phyloP scores from a whole-genome alignment of 257 asterid species.

The Ajuga chamaepitys region DNA sequence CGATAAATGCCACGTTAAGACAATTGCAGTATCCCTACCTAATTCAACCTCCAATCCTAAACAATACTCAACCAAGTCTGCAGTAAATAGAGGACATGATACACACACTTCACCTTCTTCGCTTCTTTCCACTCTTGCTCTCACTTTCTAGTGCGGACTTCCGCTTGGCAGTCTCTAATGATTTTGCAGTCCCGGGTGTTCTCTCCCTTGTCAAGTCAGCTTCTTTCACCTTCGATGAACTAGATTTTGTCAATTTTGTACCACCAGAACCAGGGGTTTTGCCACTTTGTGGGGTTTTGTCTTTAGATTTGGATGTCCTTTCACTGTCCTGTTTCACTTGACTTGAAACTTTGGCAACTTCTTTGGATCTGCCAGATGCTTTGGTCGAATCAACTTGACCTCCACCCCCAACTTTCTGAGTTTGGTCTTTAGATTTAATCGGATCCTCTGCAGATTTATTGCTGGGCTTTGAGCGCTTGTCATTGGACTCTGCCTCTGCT shows the following conservation, averaged over 20 bases:
- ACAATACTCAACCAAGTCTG: slow-evolving; percentile 12
- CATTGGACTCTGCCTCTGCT: slow-evolving; percentile 33
- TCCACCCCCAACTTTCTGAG: slow-evolving; percentile 29
- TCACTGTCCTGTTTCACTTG: slow-evolving; percentile 42
- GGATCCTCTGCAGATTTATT: slow-evolving; percentile 35
- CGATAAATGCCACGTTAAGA: neutral
- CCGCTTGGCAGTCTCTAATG: slow-evolving; percentile 33
- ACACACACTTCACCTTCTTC: slow-evolving; percentile 31
- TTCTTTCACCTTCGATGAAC: slow-evolving; percentile 53
- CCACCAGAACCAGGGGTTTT: slow-evolving; percentile 30
- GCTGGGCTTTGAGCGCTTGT: slow-evolving; percentile 30
- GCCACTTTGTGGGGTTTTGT: slow-evolving; percentile 37
- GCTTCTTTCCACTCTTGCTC: slow-evolving; percentile 49
- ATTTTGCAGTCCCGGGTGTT: slow-evolving; percentile 24
- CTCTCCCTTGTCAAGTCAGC: slow-evolving; percentile 37
- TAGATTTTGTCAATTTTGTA: slow-evolving; percentile 29
- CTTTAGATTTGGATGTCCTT: slow-evolving; percentile 42
- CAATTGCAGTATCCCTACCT: slow-evolving; percentile 5
- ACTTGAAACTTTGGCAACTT: slow-evolving; percentile 36
- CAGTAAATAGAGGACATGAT: slow-evolving; percentile 4
- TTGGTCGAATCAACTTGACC: slow-evolving; percentile 37
- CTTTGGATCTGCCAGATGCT: slow-evolving; percentile 47
- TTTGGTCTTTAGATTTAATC: slow-evolving; percentile 18
- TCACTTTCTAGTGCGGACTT: slow-evolving; percentile 43
- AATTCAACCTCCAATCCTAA: slow-evolving; percentile 20